Percentiles rank a stretch among this genome's conserved stretches.
Conservation (phyloP, 2,329 filamentous ascomycete species). For the Sclerotinia borealis region DNA sequence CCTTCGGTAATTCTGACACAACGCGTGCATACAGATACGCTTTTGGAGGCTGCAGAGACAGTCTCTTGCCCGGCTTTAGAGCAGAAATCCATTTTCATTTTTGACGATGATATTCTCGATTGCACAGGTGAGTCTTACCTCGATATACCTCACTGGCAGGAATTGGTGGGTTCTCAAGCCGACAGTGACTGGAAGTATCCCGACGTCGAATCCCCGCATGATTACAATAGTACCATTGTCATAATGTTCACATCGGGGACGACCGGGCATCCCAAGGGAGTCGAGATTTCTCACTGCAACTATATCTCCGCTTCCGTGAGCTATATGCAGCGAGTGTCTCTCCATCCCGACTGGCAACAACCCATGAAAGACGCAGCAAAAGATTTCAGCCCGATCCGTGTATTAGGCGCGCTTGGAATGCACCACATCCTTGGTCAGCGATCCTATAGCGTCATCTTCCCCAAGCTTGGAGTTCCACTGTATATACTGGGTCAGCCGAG, state of each 20-base stretch:
- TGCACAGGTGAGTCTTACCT: not conserved
- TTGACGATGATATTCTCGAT: not conserved
- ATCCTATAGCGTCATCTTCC: not conserved
- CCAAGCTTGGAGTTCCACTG: constrained; percentile 45
- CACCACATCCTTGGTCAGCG: not conserved
- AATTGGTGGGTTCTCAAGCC: not conserved
- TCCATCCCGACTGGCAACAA: not conserved
- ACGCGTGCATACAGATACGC: not conserved
- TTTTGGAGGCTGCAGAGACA: not conserved
- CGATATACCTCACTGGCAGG: not conserved
- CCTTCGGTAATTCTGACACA: not conserved
- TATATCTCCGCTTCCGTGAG: not conserved
- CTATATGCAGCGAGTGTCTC: not conserved
- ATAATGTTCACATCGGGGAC: not conserved
- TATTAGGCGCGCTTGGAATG: not conserved
- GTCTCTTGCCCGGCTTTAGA: not conserved
- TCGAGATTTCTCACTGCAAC: not conserved
- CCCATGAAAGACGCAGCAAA: not conserved
- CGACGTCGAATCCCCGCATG: not conserved
- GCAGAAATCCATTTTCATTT: not conserved
- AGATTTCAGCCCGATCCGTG: not conserved
- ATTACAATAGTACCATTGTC: not conserved
- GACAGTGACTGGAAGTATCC: not conserved
- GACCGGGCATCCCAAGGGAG: not conserved
- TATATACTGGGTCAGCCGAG: not conserved